Percentiles rank a stretch among this genome's conserved stretches.
Conservation (phyloP, 164 flowering plant species). For the Cinnamomum chago region DNA sequence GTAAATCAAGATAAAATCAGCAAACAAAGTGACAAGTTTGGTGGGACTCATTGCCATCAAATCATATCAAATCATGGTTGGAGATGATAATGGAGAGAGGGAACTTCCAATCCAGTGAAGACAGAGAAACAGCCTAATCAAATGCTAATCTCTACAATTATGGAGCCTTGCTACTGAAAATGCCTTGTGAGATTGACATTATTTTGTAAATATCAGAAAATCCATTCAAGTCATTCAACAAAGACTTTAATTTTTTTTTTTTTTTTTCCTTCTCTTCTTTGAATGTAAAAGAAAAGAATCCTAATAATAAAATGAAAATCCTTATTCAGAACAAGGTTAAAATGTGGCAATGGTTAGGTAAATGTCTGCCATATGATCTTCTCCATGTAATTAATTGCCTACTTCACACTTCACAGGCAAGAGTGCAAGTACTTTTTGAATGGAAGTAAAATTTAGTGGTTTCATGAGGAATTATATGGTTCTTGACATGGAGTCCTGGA, state of each 20-base stretch:
- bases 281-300: not conserved
- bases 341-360: not conserved
- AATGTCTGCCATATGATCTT: not conserved
- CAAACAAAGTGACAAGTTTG: not conserved
- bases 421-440: not conserved
- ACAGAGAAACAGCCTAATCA: not conserved
- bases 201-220: too few relatives aligned
- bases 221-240: too few relatives aligned
- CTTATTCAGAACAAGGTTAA: not conserved
- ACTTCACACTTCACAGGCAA: not conserved
- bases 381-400: not conserved
- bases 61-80: not conserved
- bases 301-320: too few relatives aligned
- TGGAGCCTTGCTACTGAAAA: not conserved
- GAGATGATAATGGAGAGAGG: not conserved
- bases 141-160: not conserved
- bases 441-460: not conserved
- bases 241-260: too few relatives aligned
- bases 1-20: not conserved
- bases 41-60: not conserved
- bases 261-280: not conserved
- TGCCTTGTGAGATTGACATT: not conserved
- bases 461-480: not conserved
- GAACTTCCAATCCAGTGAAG: not conserved
- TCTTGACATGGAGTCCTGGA: too few relatives aligned